phyloP scores from a whole-genome alignment of 2,329 filamentous ascomycete genomes.

The Xylariaceae sp. region DNA sequence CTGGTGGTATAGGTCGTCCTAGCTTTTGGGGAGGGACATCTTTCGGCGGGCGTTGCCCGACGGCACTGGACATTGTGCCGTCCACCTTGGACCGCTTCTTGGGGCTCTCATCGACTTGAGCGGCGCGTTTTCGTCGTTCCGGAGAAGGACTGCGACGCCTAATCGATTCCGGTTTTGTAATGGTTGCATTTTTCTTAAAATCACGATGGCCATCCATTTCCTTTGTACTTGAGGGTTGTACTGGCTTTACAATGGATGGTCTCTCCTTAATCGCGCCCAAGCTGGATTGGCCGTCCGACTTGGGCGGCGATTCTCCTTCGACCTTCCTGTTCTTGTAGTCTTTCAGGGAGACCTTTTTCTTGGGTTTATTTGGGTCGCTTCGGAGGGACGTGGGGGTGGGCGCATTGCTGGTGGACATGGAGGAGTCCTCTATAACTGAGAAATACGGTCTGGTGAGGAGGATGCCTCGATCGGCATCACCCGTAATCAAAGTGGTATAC shows the following conservation, averaged over 20 bases:
- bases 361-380: slow-evolving; percentile 38
- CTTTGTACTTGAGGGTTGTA: slow-evolving; percentile 10
- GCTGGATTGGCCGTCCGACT: slow-evolving; percentile 16
- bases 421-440: slow-evolving; percentile 49
- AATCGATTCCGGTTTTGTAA: slow-evolving; percentile 22
- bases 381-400: slow-evolving; percentile 16
- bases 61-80: slow-evolving; percentile 16
- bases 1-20: slow-evolving; percentile 2
- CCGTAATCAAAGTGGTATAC: slow-evolving; percentile 51
- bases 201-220: slow-evolving; percentile 22
- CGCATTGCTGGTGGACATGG: slow-evolving; percentile 33
- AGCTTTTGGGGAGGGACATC: slow-evolving; percentile 17
- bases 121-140: slow-evolving; percentile 42
- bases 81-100: slow-evolving; percentile 45
- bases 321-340: slow-evolving; percentile 56
- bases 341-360: slow-evolving; percentile 50
- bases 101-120: slow-evolving; percentile 39
- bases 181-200: slow-evolving; percentile 16
- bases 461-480: slow-evolving; percentile 54
- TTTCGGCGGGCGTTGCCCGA: slow-evolving; percentile 16
- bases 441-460: slow-evolving; percentile 54
- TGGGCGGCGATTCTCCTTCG: slow-evolving; percentile 23
- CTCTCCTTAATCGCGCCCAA: slow-evolving; percentile 19
- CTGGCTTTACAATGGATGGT: slow-evolving; percentile 24
- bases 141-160: slow-evolving; percentile 35